These are phyloP conservation scores for Cephalotrichum gorgonifer DNA, from an alignment of 2,329 filamentous ascomycete species.

Conservation along the genomic window DNA sequence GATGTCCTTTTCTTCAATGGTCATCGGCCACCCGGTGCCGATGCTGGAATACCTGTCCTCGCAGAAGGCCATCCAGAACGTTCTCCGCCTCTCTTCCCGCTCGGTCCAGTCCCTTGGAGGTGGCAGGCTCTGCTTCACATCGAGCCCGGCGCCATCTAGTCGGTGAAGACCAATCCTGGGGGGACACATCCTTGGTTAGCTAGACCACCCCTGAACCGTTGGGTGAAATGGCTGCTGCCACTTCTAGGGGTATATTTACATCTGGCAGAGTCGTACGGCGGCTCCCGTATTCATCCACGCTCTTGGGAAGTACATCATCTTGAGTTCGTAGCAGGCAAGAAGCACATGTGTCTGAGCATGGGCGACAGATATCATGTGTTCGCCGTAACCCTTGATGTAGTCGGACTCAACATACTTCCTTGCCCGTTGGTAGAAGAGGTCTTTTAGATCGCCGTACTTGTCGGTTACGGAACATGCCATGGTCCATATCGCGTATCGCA, in stretches of 20 bases:
- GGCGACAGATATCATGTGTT: constrained; percentile 74
- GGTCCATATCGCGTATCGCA: constrained; percentile 96
- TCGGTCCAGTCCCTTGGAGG: constrained; percentile 90
- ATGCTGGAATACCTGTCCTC: constrained; percentile 89
- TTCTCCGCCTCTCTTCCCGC: constrained; percentile 77
- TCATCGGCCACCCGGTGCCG: constrained; percentile 95
- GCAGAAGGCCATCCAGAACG: constrained; percentile 92
- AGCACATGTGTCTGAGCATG: constrained; percentile 81
- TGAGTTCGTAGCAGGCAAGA: constrained; percentile 81
- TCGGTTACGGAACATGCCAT: constrained; percentile 77
- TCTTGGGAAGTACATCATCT: constrained; percentile 92
- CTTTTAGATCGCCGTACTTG: constrained; percentile 68
- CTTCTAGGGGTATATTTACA: constrained; percentile 39
- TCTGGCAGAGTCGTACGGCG: constrained; percentile 70
- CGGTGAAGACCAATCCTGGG: constrained; percentile 83
- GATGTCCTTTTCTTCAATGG: constrained; percentile 84
- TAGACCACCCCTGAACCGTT: background rate
- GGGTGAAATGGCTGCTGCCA: background rate
- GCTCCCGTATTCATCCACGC: constrained; percentile 90
- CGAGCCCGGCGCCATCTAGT: constrained; percentile 68
- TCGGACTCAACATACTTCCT: constrained; percentile 86
- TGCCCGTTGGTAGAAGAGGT: constrained; percentile 81
- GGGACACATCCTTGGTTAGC: constrained; percentile 21
- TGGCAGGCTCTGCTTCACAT: constrained; percentile 86
- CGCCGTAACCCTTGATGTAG: constrained; percentile 86